phyloP scores from a whole-genome alignment of 495 filamentous ascomycete species.

The Aeminium ludgeri region DNA sequence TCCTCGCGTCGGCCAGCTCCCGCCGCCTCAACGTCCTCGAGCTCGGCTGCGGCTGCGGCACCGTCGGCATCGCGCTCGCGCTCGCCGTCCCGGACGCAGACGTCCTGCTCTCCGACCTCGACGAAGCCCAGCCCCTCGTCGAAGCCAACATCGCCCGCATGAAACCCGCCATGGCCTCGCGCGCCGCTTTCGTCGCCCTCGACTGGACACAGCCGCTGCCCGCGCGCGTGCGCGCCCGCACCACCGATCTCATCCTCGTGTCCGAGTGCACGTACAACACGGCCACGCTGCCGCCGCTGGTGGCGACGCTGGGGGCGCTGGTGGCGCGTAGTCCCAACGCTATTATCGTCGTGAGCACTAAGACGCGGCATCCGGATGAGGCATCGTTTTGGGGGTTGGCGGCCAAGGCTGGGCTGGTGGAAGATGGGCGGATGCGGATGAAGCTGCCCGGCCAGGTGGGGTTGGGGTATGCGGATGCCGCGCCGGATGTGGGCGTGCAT shows the following conservation, averaged over 20 bases:
- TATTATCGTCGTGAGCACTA: constrained; percentile 58
- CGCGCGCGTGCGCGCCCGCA: constrained; percentile 22
- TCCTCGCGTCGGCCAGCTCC: constrained; percentile 15
- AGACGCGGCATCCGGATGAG: constrained; percentile 74
- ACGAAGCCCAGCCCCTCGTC: constrained; percentile 54
- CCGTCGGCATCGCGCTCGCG: constrained; percentile 62
- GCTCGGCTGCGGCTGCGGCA: constrained; percentile 70
- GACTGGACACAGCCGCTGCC: constrained; percentile 52
- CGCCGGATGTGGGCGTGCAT: constrained; percentile 12
- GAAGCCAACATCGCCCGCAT: constrained; percentile 35
- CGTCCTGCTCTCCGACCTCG: constrained; percentile 66
- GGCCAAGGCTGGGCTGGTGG: constrained; percentile 35
- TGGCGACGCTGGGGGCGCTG: constrained; percentile 47
- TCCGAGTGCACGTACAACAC: constrained; percentile 94
- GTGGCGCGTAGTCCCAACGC: constrained; percentile 32
- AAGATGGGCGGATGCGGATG: constrained; percentile 4
- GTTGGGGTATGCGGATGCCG: constrained; percentile 11
- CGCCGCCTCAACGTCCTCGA: constrained; percentile 35
- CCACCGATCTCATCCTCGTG: constrained; percentile 58
- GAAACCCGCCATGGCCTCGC: constrained; percentile 26
- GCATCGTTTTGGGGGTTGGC: constrained; percentile 64
- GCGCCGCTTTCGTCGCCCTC: constrained; percentile 41
- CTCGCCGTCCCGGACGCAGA: constrained; percentile 35
- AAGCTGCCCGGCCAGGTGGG: constrained; percentile 8
- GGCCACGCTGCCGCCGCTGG: constrained; percentile 59